phyloP scores from a whole-genome alignment of 1,139 yeast species.

The Meyerozyma sp. region DNA sequence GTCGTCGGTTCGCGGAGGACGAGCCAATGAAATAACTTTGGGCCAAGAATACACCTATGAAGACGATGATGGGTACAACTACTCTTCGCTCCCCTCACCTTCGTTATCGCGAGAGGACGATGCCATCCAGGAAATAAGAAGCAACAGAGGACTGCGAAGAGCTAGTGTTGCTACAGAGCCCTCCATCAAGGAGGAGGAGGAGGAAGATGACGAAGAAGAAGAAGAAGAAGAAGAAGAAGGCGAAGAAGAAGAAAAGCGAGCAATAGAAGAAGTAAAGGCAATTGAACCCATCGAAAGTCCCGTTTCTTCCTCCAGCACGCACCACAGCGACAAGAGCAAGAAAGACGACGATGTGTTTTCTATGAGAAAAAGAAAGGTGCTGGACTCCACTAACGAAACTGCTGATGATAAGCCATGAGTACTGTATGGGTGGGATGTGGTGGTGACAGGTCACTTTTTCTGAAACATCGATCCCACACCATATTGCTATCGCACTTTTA shows the following conservation, averaged over 20 bases:
- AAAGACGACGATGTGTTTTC: not conserved
- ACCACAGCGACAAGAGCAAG: not conserved
- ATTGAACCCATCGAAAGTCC: not conserved
- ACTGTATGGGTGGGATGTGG: not conserved
- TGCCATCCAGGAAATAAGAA: not conserved
- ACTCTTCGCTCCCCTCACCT: not conserved
- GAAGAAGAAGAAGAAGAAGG: slow-evolving; percentile 3
- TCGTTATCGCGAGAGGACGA: not conserved
- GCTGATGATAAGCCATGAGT: not conserved
- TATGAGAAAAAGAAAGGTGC: not conserved
- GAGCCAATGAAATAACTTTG: not conserved
- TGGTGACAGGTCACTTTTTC: not conserved
- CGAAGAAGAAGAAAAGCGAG: slow-evolving; percentile 1
- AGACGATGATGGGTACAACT: slow-evolving; percentile 8
- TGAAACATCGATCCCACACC: not conserved
- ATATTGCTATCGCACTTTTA: not conserved
- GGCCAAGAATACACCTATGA: slow-evolving; percentile 5
- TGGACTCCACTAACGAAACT: not conserved
- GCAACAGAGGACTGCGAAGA: slow-evolving; percentile 4
- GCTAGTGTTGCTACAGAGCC: slow-evolving; percentile 5
- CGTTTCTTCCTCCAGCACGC: not conserved
- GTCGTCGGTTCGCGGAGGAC: not conserved
- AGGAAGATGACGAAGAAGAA: slow-evolving; percentile 3
- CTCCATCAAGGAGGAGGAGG: slow-evolving; percentile 2
- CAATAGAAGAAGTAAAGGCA: not conserved